Evolutionary conservation across 352 stramenopile genomes (phyloP), one percentile per base, ranked within the genome.

Genomic region (Salisapilia sapeloensis): DNA sequence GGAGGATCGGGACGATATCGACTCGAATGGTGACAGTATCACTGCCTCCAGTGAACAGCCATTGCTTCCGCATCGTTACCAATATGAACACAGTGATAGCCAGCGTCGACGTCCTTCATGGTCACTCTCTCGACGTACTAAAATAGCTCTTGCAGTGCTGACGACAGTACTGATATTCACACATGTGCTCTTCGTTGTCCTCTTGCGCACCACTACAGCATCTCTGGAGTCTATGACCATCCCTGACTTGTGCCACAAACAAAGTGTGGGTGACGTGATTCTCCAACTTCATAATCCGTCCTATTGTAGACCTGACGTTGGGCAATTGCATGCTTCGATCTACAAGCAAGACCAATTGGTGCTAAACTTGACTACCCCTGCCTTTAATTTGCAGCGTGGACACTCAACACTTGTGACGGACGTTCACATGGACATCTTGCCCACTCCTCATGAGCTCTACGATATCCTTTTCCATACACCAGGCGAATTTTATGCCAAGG

Each of bases 251-350:
- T 89, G 72, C 33, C 67, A 84, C 36, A 27, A 30, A 10, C 46
- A 47, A 10, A 71, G 59, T 13, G 33, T 53, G 4, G 72, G 69
- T 14, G 51, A 67, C 19, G 37, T 71, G 16, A 39, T 79, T 11
- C 15, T 89, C 22, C 42, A 61, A 35, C 64, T 83, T 36, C 40
- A 66, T 17, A 89, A 89, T 33, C 72, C 72, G 36, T 85, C 69
- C 20, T 85, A 81, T 33, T 89, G 72, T 42, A 56, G 59, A 19
- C 72, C 72, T 0, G 44, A 56, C 3, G 40, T 89, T 19, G 66
- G 69, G 0, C 54, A 64, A n/a, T 25, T 84, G 27, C 46, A 47
- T 18, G 40, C 82, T 21, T 59, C 41, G 5, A 60, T 87, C 23
- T 32, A 43, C 6, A 81, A 74, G 46, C 70, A 80, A 34, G 37